Base-by-base conservation (phyloP, 1,284 basidiomycete species). In the Fomitopsis schrenkii region DNA sequence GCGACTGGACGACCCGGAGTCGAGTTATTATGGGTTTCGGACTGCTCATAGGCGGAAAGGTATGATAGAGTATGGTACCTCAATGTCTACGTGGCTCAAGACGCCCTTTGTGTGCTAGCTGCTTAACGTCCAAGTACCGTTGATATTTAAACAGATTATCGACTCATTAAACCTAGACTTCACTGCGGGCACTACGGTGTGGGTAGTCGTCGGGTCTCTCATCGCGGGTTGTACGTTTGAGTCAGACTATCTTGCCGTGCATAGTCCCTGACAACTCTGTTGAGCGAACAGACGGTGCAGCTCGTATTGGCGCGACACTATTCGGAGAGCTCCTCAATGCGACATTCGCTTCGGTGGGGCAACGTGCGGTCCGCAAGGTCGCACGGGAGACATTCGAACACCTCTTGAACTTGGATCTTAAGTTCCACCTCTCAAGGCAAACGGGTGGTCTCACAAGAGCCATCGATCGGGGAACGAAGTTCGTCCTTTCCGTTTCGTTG, bases 401-500 rank as follows among this genome's bases (percentile, higher is more conserved):
- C 71, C 78, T 99, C 1, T 82, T 99, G 64, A 85, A 91, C 68
- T 84, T 99, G 69, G 94, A 98, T 71, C 84, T 98, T 73, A 88
- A 86, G 63, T 99, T 98, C 76, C 97, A 99, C 72, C 82, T 99
- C 26, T 88, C 91, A 17, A 80, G 97, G 28, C 97, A 98, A 72
- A 99, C 97, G 0, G 97, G 97, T 44, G 97, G 97, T 6, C 79
- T 99, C 46, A 98, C 96, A 0, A 80, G 97, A 30, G 97, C 97
- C 5, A 99, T 99, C 68, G 97, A 99, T 74, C 83, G 97, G 9
- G 97, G 97, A 28, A 98, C 97, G 26, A 99, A 97, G 94, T 95
- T 68, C 70, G 83, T 73, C 30, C 35, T 35, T 28, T 38, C 53
- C 56, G 17, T 22, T 9, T 8, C 44, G 59, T 35, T 41, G 62